Evolutionary conservation across 148 eudicot genomes (phyloP).

Genomic region (Cornus controversa): DNA sequence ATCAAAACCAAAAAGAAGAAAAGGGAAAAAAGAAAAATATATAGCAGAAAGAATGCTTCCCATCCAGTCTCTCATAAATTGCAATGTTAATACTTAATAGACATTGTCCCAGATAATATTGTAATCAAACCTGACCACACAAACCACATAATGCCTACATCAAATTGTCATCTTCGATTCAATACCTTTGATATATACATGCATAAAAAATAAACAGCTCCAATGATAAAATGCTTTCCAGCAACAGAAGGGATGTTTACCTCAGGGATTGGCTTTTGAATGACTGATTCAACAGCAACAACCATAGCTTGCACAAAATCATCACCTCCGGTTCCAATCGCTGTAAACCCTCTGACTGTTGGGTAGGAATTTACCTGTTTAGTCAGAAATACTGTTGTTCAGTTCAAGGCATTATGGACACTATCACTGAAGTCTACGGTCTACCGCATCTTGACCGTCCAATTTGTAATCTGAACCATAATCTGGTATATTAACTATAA

Average conservation of each 20-base stretch:
- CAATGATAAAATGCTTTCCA: background rate
- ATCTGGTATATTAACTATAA: background rate
- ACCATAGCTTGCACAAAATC: constrained; percentile 96
- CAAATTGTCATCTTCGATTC: background rate
- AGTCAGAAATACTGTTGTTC: background rate
- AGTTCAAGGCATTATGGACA: background rate
- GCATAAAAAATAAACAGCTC: background rate
- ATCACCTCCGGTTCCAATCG: constrained; percentile 94
- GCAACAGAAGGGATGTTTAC: constrained; percentile 30
- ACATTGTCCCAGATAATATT: too few relatives aligned
- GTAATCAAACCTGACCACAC: background rate
- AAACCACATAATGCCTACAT: background rate
- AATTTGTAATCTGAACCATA: background rate
- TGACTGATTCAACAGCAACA: constrained; percentile 90
- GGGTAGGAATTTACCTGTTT: constrained; percentile 85
- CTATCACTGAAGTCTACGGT: background rate
- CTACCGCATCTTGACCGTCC: background rate
- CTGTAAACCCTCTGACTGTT: constrained; percentile 86
- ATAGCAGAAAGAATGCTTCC: too few relatives aligned
- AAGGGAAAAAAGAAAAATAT: too few relatives aligned
- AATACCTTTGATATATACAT: background rate
- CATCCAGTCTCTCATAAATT: too few relatives aligned
- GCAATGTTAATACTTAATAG: too few relatives aligned
- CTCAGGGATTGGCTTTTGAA: constrained; percentile 79
- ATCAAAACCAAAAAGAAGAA: too few relatives aligned